These are phyloP conservation scores for Trichoderma oligosporum DNA, from an alignment of 2,329 filamentous ascomycete genomes.

Conservation along the genomic window DNA sequence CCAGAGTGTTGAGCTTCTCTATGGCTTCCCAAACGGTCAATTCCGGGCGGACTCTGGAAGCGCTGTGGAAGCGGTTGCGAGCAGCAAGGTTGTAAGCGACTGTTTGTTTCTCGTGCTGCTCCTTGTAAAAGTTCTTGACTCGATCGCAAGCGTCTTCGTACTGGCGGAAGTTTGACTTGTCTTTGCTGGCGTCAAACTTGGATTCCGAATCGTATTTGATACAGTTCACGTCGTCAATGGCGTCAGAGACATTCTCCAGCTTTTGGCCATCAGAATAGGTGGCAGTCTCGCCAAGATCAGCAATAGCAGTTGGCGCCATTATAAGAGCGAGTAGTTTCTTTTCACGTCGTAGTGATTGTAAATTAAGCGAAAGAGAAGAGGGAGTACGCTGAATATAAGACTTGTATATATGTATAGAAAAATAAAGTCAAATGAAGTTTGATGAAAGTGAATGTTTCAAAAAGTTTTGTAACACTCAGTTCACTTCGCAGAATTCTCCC, in stretches of 20 bases:
- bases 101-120: constrained; percentile 68
- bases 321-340: not conserved
- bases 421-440: not conserved
- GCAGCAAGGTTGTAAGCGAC: constrained; percentile 81
- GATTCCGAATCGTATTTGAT: constrained; percentile 52
- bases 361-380: too few relatives aligned
- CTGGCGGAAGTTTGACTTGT: constrained; percentile 76
- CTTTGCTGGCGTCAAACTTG: constrained; percentile 69
- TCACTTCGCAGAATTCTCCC: not conserved
- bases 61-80: constrained; percentile 56
- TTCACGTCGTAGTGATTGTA: not conserved
- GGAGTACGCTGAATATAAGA: not conserved
- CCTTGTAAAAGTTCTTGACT: constrained; percentile 82
- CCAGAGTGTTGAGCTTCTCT: constrained; percentile 85
- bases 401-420: not conserved
- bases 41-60: constrained; percentile 58
- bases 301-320: constrained; percentile 30
- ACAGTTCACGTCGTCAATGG: constrained; percentile 50
- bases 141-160: constrained; percentile 80
- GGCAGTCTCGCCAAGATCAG: constrained; percentile 16
- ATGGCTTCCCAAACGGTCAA: constrained; percentile 91
- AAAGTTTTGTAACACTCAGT: not conserved
- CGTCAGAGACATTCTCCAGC: constrained; percentile 49
- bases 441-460: not conserved
- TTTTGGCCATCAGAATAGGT: constrained; percentile 25